phyloP scores from a whole-genome alignment of 2,329 filamentous ascomycete species.

The Samsoniella hepiali region DNA sequence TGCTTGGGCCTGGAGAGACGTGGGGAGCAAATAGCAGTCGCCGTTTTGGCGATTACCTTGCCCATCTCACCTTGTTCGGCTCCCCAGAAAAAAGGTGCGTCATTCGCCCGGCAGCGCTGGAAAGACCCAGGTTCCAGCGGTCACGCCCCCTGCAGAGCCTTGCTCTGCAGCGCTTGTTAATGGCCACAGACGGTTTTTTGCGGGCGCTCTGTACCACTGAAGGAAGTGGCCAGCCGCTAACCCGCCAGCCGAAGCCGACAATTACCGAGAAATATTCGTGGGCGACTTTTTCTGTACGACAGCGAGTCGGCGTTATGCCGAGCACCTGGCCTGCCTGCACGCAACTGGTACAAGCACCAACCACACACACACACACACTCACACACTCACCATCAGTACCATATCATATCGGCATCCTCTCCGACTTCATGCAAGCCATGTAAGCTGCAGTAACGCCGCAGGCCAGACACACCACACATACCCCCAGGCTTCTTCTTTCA shows the following conservation, averaged over 20 bases:
- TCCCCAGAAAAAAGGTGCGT: slow-evolving; percentile 17
- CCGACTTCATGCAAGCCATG: slow-evolving; percentile 6
- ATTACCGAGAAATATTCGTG: slow-evolving; percentile 15
- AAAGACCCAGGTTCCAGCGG: slow-evolving; percentile 12
- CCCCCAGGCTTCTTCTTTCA: background rate
- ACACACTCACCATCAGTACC: background rate
- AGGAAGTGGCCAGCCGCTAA: background rate
- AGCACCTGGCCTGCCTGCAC: background rate
- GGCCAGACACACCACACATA: background rate
- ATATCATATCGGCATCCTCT: slow-evolving; percentile 1
- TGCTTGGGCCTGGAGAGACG: background rate
- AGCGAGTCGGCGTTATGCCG: slow-evolving; percentile 13
- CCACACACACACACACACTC: too few relatives aligned
- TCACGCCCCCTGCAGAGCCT: slow-evolving; percentile 13
- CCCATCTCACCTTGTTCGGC: background rate
- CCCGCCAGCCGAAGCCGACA: slow-evolving; percentile 15
- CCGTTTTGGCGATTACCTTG: slow-evolving; percentile 15
- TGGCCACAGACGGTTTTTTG: background rate
- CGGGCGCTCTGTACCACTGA: background rate
- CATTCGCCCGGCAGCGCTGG: slow-evolving; percentile 18
- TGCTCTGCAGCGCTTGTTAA: background rate
- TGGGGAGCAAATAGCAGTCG: slow-evolving; percentile 12
- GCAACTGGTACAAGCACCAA: background rate
- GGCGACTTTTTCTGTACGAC: background rate
- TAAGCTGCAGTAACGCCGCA: background rate